These are phyloP conservation scores for Citrus medica DNA, from an alignment of 345 rosid species.

Conservation along the genomic window DNA sequence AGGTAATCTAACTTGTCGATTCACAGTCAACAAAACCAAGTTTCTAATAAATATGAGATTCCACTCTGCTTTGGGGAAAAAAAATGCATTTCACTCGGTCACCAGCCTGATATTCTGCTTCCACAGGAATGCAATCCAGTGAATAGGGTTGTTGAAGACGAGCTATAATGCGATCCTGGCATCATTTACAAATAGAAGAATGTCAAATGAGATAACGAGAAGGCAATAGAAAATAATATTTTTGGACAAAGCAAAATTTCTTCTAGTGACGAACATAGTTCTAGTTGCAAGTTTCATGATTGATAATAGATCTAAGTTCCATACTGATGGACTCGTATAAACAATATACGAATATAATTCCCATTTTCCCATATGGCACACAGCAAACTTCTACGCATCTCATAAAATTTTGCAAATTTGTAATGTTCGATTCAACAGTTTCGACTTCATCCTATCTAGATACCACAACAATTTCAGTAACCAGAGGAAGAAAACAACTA, in stretches of 20 bases:
- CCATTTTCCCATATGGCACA: not conserved
- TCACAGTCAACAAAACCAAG: not conserved
- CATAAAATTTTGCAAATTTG: not conserved
- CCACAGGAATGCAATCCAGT: slow-evolving; percentile 97
- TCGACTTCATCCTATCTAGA: not conserved
- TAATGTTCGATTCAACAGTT: not conserved
- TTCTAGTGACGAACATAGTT: not conserved
- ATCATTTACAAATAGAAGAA: slow-evolving; percentile 10
- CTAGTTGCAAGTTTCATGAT: not conserved
- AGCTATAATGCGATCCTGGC: slow-evolving; percentile 94
- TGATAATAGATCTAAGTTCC: not conserved
- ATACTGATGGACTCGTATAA: not conserved
- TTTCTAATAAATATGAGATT: not conserved
- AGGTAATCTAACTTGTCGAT: not conserved
- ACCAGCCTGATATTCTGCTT: slow-evolving; percentile 96
- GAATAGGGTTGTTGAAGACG: slow-evolving; percentile 99
- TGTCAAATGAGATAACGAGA: not conserved
- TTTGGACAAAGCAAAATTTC: not conserved
- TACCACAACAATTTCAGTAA: not conserved
- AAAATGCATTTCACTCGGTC: not conserved
- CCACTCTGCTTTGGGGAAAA: not conserved
- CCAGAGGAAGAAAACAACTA: not conserved
- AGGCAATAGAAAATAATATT: not conserved
- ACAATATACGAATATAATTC: not conserved
- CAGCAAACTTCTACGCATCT: not conserved